These are phyloP conservation scores for Phoma sp. DNA, from an alignment of 2,329 filamentous ascomycete species.

Conservation along the genomic window DNA sequence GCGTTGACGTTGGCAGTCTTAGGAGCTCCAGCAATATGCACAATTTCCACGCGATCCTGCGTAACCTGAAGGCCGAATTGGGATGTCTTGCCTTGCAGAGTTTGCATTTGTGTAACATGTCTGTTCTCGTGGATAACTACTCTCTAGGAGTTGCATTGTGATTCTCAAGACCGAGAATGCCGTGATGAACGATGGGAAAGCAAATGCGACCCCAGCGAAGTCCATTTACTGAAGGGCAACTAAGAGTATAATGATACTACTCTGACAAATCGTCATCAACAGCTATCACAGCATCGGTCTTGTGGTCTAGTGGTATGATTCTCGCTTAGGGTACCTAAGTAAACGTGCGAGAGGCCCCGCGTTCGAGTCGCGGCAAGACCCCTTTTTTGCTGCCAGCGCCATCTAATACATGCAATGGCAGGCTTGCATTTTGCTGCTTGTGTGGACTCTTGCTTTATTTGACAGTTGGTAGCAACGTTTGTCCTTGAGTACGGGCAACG, in stretches of 20 bases:
- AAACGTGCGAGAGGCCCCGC: constrained; percentile 47
- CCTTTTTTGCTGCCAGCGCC: constrained; percentile 15
- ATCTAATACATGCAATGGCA: too few relatives aligned
- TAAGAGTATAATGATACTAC: not conserved
- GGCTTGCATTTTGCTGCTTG: too few relatives aligned
- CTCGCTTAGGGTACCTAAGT: constrained; percentile 65
- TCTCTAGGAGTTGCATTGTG: too few relatives aligned
- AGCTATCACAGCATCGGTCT: constrained; percentile 21
- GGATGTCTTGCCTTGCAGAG: too few relatives aligned
- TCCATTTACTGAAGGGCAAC: not conserved
- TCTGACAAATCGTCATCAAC: not conserved
- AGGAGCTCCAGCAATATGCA: constrained; percentile 2
- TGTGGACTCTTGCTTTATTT: not conserved
- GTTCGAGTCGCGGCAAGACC: constrained; percentile 46
- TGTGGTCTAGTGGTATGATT: constrained; percentile 71
- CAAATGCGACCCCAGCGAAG: too few relatives aligned
- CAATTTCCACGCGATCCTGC: constrained; percentile 9
- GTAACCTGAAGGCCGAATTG: too few relatives aligned
- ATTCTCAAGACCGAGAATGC: too few relatives aligned
- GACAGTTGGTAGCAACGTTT: too few relatives aligned
- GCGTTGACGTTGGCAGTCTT: constrained; percentile 15
- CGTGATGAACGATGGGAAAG: too few relatives aligned
- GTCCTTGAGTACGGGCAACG: too few relatives aligned
- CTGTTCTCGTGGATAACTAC: too few relatives aligned
- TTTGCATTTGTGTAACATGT: too few relatives aligned